A percentile compares a stretch with the other conserved stretches of the same genome.
Evolutionary conservation across 495 filamentous ascomycete genomes (phyloP).

Genomic region (Penicillium canariense): DNA sequence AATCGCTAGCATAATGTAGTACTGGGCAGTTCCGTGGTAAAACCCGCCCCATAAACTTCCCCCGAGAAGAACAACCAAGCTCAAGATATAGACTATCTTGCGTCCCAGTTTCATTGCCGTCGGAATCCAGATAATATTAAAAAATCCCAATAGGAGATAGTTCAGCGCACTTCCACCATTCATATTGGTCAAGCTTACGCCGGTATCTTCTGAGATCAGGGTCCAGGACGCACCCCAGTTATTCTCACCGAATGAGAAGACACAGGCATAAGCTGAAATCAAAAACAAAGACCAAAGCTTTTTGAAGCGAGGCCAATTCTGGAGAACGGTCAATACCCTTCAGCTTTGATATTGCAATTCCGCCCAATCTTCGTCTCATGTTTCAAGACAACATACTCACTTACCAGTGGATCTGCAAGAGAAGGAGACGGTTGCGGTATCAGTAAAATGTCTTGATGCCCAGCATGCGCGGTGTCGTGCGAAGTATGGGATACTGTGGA

Average conservation of each 20-base stretch:
- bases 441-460: slow-evolving; percentile 29
- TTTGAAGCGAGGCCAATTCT: slow-evolving; percentile 31
- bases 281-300: slow-evolving; percentile 30
- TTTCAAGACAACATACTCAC: not conserved
- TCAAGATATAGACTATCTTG: slow-evolving; percentile 32
- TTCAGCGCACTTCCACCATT: slow-evolving; percentile 33
- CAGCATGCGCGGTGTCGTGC: slow-evolving; percentile 20
- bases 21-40: slow-evolving; percentile 24
- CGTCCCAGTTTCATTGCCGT: slow-evolving; percentile 35
- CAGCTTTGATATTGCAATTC: not conserved
- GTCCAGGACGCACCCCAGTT: slow-evolving; percentile 35
- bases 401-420: slow-evolving; percentile 31
- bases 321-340: not conserved
- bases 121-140: slow-evolving; percentile 38
- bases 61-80: slow-evolving; percentile 20
- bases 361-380: too few relatives aligned
- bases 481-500: slow-evolving; percentile 16
- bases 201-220: slow-evolving; percentile 27
- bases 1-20: slow-evolving; percentile 24
- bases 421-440: slow-evolving; percentile 30
- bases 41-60: slow-evolving; percentile 28
- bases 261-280: slow-evolving; percentile 28
- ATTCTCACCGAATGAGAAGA: slow-evolving; percentile 32
- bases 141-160: slow-evolving; percentile 34
- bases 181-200: slow-evolving; percentile 30